Evolutionary conservation across 768 basidiomycete species (phyloP).

Genomic region (Leccinum subtestaceum): DNA sequence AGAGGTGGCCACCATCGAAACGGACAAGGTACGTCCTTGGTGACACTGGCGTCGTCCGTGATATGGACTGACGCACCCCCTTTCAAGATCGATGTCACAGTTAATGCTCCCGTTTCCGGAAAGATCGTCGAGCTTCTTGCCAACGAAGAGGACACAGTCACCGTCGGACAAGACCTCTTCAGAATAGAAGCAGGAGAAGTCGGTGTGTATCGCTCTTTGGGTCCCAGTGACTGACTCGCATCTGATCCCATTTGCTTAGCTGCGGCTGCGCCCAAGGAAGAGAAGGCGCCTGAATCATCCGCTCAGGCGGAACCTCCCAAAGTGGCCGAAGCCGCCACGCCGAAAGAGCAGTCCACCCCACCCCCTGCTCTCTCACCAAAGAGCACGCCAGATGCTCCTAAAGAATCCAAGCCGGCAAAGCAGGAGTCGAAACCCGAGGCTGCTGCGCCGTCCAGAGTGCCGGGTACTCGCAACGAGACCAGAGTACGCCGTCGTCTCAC

Average conservation of each 20-base stretch:
- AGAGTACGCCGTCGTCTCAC: conserved; percentile 48
- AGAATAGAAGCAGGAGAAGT: conserved; percentile 81
- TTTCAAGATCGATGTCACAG: conserved; percentile 89
- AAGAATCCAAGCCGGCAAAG: conserved; percentile 37
- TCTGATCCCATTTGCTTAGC: conserved; percentile 13
- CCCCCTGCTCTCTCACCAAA: conserved; percentile 42
- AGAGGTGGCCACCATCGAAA: conserved; percentile 97
- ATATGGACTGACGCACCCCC: conserved; percentile 2
- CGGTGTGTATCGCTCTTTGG: conserved; percentile 33
- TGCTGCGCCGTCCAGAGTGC: conserved; percentile 33
- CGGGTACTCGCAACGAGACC: conserved; percentile 77
- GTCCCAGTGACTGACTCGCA: not conserved
- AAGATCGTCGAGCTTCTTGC: conserved; percentile 85
- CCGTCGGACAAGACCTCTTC: conserved; percentile 93
- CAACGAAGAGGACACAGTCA: conserved; percentile 90
- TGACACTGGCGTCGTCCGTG: not conserved
- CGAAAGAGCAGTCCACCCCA: conserved; percentile 46
- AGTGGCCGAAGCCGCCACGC: conserved; percentile 42
- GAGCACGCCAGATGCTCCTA: conserved; percentile 27
- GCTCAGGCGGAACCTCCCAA: conserved; percentile 27
- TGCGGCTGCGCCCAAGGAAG: conserved; percentile 30
- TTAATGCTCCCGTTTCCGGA: conserved; percentile 88
- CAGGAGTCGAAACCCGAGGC: conserved; percentile 30
- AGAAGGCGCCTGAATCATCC: conserved; percentile 25
- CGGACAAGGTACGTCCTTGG: conserved; percentile 75